Evolutionary conservation across 1,139 yeast species (phyloP), one percentile per base, ranked within the genome.

Genomic region (Geotrichum restrictum): DNA sequence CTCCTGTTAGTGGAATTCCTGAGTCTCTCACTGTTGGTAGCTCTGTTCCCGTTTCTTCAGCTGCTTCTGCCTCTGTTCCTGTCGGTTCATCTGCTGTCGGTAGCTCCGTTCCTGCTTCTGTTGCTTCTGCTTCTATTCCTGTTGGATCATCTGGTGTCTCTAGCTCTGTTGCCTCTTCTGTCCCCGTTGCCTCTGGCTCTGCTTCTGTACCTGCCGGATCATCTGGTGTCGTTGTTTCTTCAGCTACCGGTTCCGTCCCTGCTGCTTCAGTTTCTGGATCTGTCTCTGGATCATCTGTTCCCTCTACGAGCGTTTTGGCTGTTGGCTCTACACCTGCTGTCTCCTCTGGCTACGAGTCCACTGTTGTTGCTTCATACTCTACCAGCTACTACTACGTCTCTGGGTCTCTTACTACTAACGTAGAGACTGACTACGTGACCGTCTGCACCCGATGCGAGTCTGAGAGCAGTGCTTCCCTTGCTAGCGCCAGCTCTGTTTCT

Each of bases 371-470:
- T 13, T 29, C 27, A 1, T 38, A 39, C 45, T 13, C 24, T 8
- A 39, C 45, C 18, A 16, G 38, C 19, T 31, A 24, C 27, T 38
- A 39, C 39, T 46, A 38, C 39, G 24, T 14, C 8, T 21, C 38
- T 8, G 44, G 45, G 21, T 39, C 49, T 31, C 14, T 29, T n/a
- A 43, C 37, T 13, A 21, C 29, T n/a, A 37, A 45, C 36, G 16
- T 38, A 16, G 13, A 24, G 24, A 45, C 49, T 13, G 43, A n/a
- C 2, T 38, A 27, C 36, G 43, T 38, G 11, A 45, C 49, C 22
- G 19, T 45, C 18, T 45, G 49, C 38, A 31, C 42, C n/a, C 27
- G 31, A 27, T 45, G 49, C 16, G 38, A 24, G 2, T 29, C 14
- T 5, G 32, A 45, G 14, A 45, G 29, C 29, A 24, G 29, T 24